A percentile compares a stretch with the other conserved stretches of the same genome.
Conservation (phyloP, 2,329 filamentous ascomycete genomes). For the Penicillium sp. region DNA sequence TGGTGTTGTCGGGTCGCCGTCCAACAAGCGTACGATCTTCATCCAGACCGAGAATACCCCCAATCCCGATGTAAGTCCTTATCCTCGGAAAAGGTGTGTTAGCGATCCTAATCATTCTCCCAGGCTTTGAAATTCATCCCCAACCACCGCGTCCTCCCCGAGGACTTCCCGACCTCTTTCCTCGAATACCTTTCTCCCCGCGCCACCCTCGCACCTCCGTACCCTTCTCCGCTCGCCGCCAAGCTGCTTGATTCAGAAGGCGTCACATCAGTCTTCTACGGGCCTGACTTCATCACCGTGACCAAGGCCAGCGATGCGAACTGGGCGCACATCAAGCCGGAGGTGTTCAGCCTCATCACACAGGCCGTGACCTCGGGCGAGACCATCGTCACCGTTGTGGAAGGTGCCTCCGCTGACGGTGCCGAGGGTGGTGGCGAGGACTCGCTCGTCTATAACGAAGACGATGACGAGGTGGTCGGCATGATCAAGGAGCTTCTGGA, state of each 20-base stretch:
- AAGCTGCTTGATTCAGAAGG: slow-evolving; percentile 91
- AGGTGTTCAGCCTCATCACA: slow-evolving; percentile 92
- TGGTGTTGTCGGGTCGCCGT: slow-evolving; percentile 40
- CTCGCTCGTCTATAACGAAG: slow-evolving; percentile 77
- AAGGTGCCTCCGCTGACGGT: slow-evolving; percentile 55
- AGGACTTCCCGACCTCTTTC: slow-evolving; percentile 69
- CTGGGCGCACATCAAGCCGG: slow-evolving; percentile 93
- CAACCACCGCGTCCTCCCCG: slow-evolving; percentile 80
- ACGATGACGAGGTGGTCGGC: slow-evolving; percentile 88
- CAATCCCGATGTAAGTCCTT: slow-evolving; percentile 70
- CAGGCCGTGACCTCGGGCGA: slow-evolving; percentile 85
- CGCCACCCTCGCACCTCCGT: slow-evolving; percentile 80
- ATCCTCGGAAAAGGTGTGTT: not conserved
- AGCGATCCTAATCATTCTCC: not conserved
- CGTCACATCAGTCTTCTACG: slow-evolving; percentile 92
- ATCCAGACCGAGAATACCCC: slow-evolving; percentile 96
- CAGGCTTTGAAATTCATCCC: slow-evolving; percentile 87
- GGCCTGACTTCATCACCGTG: slow-evolving; percentile 92
- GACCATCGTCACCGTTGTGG: slow-evolving; percentile 70
- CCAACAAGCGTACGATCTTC: slow-evolving; percentile 73
- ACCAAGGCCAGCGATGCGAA: slow-evolving; percentile 84
- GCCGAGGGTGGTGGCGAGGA: slow-evolving; percentile 58
- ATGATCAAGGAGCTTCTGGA: slow-evolving; percentile 99
- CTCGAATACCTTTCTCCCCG: slow-evolving; percentile 90
- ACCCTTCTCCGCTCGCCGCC: slow-evolving; percentile 87